Base-by-base conservation (phyloP, 1,284 basidiomycete genomes). In the Ganoderma lingzhi region DNA sequence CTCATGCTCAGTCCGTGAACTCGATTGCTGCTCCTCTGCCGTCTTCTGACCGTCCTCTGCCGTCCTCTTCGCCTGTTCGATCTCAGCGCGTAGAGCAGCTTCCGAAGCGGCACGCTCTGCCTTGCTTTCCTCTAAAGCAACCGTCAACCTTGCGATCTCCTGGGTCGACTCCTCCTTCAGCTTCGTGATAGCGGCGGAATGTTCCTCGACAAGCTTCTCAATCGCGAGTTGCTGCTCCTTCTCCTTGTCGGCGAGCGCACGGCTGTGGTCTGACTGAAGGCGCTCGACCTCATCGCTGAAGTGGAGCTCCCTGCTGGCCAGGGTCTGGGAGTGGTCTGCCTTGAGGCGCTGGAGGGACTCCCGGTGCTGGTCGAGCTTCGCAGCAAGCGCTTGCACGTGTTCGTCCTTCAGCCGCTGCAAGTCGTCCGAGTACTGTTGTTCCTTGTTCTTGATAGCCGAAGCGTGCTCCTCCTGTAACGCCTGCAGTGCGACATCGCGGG, bases 401-500 rank as follows among this genome's bases (percentile, higher is more conserved):
- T 91, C 88, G n/a, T 85, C 84, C 76, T 88, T 90, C 61, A 91
- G 79, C 66, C 82, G 85, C 75, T 91, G 87, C 55, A 92, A 74
- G 75, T 92, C 88, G 65, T 90, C 89, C 0, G 82, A 75, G 72
- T 91, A 90, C 59, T 86, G 83, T 23, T 82, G 79, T 73, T 94
- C 92, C 79, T 90, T 92, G 74, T 88, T 84, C 39, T 84, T 76
- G 66, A 91, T 84, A 14, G 88, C 89, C n/a, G 88, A 83, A 2
- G 85, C 79, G 72, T 94, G 91, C 70, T 90, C 92, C 15, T 91
- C 87, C 74, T 91, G 90, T 28, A 94, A 83, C 53, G 86, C 86
- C 68, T 88, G 82, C 64, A 95, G 78, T 44, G 87, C 86, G 4
- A 84, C 71, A 56, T 85, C 84, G 66, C 89, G 87, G 60, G 92